Percentiles rank a stretch among this genome's conserved stretches.
These are phyloP conservation scores for Pseudisothecium myosuroides DNA, from an alignment of 225 moss, liverwort and hornwort genomes.

Conservation along the genomic window DNA sequence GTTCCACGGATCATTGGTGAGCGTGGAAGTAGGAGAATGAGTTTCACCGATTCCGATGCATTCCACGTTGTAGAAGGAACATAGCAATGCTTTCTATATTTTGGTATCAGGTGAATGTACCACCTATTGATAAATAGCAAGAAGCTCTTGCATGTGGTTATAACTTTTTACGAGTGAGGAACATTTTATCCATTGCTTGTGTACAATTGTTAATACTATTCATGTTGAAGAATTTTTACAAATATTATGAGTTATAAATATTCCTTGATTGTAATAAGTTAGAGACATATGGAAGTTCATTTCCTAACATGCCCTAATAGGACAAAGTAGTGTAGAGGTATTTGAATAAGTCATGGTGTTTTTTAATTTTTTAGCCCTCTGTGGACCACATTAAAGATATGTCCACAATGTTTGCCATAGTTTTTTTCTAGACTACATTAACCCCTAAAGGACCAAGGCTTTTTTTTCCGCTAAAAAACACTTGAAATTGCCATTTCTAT, in stretches of 20 bases:
- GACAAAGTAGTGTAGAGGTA: not conserved
- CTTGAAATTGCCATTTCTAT: no score
- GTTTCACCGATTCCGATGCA: no score
- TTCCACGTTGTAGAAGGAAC: no score
- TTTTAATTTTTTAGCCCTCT: rapidly evolving
- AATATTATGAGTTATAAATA: not conserved
- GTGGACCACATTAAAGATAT: not conserved
- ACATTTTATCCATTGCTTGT: not conserved
- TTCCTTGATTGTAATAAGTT: not conserved
- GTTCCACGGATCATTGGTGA: no score
- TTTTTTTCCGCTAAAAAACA: no score
- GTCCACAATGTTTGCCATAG: not conserved
- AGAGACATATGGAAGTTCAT: no score
- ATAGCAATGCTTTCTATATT: no score
- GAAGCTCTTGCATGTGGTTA: not conserved
- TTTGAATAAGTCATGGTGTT: not conserved
- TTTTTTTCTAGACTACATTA: not conserved
- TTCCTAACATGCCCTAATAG: not conserved
- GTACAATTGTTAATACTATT: not conserved
- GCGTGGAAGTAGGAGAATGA: no score
- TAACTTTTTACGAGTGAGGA: not conserved
- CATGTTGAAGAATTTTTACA: not conserved
- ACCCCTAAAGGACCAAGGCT: no score
- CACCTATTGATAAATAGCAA: no score
- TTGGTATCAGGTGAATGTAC: no score